phyloP scores from a whole-genome alignment of 768 basidiomycete species.

The Coprinopsis strossmayeri region DNA sequence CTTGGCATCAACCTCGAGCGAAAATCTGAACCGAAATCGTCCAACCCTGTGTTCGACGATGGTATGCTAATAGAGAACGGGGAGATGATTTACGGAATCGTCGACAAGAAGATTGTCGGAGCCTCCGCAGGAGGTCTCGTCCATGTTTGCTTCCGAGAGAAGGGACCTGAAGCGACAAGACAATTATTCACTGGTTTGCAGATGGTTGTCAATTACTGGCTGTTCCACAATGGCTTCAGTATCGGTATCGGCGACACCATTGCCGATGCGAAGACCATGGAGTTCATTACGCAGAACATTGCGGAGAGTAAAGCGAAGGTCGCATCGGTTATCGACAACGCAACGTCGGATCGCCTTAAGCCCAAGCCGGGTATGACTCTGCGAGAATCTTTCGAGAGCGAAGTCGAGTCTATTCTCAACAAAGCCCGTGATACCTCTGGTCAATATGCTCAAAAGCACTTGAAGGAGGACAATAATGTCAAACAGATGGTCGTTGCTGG shows the following conservation, averaged over 20 bases:
- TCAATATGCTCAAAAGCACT: conserved; percentile 91
- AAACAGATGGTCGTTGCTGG: conserved; percentile 99
- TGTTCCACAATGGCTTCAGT: conserved; percentile 98
- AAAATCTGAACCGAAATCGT: conserved; percentile 69
- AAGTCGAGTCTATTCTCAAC: conserved; percentile 87
- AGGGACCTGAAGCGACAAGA: conserved; percentile 87
- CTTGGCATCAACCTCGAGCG: conserved; percentile 92
- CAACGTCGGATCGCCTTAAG: conserved; percentile 82
- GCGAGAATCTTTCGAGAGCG: conserved; percentile 95
- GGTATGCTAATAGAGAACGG: conserved; percentile 97
- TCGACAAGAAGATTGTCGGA: conserved; percentile 99
- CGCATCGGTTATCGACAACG: conserved; percentile 70
- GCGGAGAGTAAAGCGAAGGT: conserved; percentile 76
- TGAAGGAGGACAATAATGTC: conserved; percentile 99
- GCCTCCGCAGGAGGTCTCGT: conserved; percentile 91
- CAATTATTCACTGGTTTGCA: conserved; percentile 92
- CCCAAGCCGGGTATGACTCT: conserved; percentile 97
- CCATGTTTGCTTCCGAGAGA: conserved; percentile 96
- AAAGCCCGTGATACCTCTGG: conserved; percentile 93
- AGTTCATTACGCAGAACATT: conserved; percentile 77
- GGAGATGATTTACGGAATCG: conserved; percentile 89
- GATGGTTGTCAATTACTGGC: conserved; percentile 96
- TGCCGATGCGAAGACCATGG: conserved; percentile 86
- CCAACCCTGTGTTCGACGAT: conserved; percentile 83
- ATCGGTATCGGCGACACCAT: conserved; percentile 99